Evolutionary conservation across 1,139 yeast species (phyloP), one percentile per base, ranked within the genome.

Genomic region (Yamadazyma diospyri): DNA sequence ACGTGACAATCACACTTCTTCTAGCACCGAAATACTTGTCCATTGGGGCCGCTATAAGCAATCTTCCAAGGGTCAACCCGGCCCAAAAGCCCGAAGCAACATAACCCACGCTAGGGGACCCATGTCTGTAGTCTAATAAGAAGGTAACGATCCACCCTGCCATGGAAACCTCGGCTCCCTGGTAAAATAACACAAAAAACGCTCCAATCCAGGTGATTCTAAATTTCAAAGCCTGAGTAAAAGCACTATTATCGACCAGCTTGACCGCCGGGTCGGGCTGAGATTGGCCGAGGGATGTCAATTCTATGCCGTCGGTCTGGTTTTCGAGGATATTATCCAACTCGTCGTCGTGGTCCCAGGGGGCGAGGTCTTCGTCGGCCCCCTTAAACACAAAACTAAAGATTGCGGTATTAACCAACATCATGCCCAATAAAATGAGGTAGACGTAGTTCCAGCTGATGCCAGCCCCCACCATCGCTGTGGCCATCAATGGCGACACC

Each of bases 131-230:
- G 32, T 71, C 74, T 29, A 77, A 64, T 46, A 81, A 61, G 44
- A 67, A 81, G 0, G 87, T 76, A 24, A 79, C 81, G 22, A 77
- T 69, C 87, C 87, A 81, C 19, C 86, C 86, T 14, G 82, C 86
- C 45, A 78, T 53, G 0, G 82, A 61, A 4, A 81, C 86, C 50
- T 81, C 88, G 2, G 75, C 69, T 4, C 88, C 89, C 46, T 79
- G 83, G 45, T 81, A 81, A 43, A 72, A 71, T 33, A 81, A 66
- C 6, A 78, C 69, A 40, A 74, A 72, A 30, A 72, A 46, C 2
- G 83, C 67, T 27, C 72, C 48, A 2, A 73, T 43, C 86, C 86
- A 80, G 2, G 81, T 74, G 28, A 61, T 54, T 9, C 51, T 51
- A 39, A 61, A 64, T 36, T 55, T 59, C 26, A 76, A 45, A 1